Percentiles rank a stretch among this genome's conserved stretches.
phyloP scores from a whole-genome alignment of 176 grass and related monocot genomes.

The Panicum miliaceum region DNA sequence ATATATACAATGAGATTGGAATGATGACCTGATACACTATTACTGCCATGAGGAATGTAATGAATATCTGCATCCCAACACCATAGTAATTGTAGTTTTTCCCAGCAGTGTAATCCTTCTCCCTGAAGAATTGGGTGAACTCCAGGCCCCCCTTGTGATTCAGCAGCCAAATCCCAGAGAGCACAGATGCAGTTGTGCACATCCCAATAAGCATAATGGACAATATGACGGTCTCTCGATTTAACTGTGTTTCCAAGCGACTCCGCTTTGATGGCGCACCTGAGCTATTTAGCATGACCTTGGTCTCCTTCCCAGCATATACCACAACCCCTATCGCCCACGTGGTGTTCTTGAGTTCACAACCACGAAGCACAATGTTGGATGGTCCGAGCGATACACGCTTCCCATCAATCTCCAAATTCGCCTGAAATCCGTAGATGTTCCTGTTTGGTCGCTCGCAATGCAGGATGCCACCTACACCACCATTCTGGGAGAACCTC shows the following conservation, averaged over 20 bases:
- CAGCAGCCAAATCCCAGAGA: constrained; percentile 73
- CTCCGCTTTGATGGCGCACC: constrained; percentile 75
- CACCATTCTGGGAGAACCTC: constrained; percentile 43
- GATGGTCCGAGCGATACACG: constrained; percentile 61
- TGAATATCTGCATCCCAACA: constrained; percentile 72
- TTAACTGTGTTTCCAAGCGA: constrained; percentile 73
- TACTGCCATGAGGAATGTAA: constrained; percentile 76
- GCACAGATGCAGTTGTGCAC: constrained; percentile 59
- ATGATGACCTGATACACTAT: constrained; percentile 93
- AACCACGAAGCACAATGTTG: constrained; percentile 89
- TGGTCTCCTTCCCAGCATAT: constrained; percentile 83
- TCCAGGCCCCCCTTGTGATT: constrained; percentile 55
- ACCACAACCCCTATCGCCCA: constrained; percentile 88
- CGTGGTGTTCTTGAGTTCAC: constrained; percentile 84
- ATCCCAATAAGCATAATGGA: constrained; percentile 69
- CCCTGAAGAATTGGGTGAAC: constrained; percentile 68
- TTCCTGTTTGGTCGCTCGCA: constrained; percentile 78
- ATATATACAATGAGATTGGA: constrained; percentile 94
- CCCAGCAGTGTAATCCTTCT: constrained; percentile 68
- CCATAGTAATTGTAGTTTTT: constrained; percentile 83
- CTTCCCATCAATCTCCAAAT: constrained; percentile 64
- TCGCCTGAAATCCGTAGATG: constrained; percentile 79
- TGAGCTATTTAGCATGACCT: constrained; percentile 91
- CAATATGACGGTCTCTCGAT: constrained; percentile 70
- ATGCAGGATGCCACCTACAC: constrained; percentile 42